Conservation (phyloP, 352 stramenopile species). For the Phytophthora pisi region DNA sequence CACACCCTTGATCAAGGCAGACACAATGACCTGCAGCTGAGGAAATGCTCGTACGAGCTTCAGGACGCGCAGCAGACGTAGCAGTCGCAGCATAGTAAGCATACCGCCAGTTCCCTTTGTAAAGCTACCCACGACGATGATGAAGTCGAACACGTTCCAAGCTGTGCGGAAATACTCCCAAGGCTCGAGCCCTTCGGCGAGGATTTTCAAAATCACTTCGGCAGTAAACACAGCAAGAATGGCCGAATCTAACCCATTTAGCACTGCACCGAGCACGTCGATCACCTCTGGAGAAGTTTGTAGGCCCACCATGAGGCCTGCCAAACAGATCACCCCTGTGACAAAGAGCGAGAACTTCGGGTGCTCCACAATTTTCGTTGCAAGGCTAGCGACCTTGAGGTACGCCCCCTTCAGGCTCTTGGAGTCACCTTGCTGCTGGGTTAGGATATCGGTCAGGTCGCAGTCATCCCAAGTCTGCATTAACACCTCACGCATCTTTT, state of each 20-base stretch:
- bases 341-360: constrained; percentile 71
- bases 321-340: constrained; percentile 77
- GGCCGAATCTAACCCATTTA: constrained; percentile 60
- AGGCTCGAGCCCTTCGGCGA: constrained; percentile 76
- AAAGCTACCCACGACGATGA: constrained; percentile 84
- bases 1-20: constrained; percentile 88
- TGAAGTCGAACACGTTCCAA: constrained; percentile 88
- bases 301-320: constrained; percentile 77
- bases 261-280: constrained; percentile 51
- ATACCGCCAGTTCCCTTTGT: constrained; percentile 68
- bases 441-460: constrained; percentile 69
- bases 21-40: constrained; percentile 90
- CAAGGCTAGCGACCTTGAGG: constrained; percentile 41
- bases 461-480: constrained; percentile 81
- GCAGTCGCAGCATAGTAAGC: constrained; percentile 83
- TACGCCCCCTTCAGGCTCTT: constrained; percentile 60
- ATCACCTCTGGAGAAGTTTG: constrained; percentile 68
- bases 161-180: constrained; percentile 76
- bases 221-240: constrained; percentile 81
- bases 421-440: constrained; percentile 51
- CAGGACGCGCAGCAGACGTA: constrained; percentile 84
- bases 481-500: constrained; percentile 78
- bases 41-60: constrained; percentile 90
- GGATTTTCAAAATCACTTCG: constrained; percentile 80
- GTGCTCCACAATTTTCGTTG: constrained; percentile 64